These are phyloP conservation scores for Erysimum cheiri DNA, from an alignment of 441 rosid species.

Conservation along the genomic window DNA sequence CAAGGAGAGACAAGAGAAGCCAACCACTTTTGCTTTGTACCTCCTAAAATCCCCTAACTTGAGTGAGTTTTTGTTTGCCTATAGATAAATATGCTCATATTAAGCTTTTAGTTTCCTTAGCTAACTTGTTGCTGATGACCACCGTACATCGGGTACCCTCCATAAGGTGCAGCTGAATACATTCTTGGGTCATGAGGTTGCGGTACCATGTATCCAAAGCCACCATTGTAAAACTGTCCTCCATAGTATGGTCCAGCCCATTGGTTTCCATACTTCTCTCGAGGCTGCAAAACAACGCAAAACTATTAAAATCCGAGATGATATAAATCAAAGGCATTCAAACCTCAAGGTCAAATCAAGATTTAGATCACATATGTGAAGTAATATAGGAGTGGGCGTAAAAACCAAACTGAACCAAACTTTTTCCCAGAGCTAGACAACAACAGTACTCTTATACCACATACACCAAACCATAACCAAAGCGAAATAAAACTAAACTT, in stretches of 20 bases:
- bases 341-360: neutral
- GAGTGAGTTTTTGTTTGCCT: constrained; percentile 39
- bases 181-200: constrained; percentile 74
- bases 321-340: neutral
- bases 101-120: constrained; percentile 51
- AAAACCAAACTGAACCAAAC: neutral
- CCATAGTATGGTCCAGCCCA: constrained; percentile 77
- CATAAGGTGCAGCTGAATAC: constrained; percentile 73
- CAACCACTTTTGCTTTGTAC: constrained; percentile 18
- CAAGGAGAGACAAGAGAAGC: constrained; percentile 31
- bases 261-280: constrained; percentile 73
- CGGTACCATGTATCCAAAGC: constrained; percentile 52
- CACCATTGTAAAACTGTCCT: constrained; percentile 68
- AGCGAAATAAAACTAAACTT: neutral
- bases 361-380: neutral
- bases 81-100: constrained; percentile 40
- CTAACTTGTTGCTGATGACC: constrained; percentile 94
- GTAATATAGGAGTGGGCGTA: neutral
- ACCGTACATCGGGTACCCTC: constrained; percentile 80
- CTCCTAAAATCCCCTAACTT: constrained; percentile 41
- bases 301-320: constrained; percentile 3
- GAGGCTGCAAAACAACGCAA: constrained; percentile 52
- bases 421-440: neutral
- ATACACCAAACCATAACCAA: neutral
- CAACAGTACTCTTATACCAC: neutral